A percentile compares a stretch with the other conserved stretches of the same genome.
Conservation (phyloP, 2,329 filamentous ascomycete species). For the Diatrype stigma region DNA sequence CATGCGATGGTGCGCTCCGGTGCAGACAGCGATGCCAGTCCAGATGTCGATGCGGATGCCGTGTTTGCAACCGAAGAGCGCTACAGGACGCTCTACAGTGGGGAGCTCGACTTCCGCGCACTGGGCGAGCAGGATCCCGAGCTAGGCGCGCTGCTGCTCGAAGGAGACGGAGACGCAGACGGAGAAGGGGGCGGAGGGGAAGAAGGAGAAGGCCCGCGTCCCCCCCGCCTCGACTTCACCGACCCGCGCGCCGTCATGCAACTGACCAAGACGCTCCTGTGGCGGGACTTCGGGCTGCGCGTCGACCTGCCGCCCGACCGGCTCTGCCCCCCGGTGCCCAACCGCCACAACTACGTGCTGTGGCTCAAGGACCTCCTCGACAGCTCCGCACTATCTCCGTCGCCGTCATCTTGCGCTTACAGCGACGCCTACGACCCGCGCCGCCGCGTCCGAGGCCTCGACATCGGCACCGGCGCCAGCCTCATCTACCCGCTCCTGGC, state of each 20-base stretch:
- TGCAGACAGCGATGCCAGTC: no score
- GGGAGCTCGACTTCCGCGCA: conserved; percentile 18
- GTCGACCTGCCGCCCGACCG: conserved; percentile 72
- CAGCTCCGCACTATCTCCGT: conserved; percentile 50
- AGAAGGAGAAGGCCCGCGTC: no score
- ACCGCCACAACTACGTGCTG: conserved; percentile 81
- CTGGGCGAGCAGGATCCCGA: conserved; percentile 21
- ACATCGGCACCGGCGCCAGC: conserved; percentile 87
- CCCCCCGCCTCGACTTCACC: conserved; percentile 71
- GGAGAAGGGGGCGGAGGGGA: no score
- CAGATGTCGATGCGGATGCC: background rate
- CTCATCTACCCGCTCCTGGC: conserved; percentile 87
- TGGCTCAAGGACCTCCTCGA: conserved; percentile 85
- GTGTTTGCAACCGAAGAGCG: conserved; percentile 14
- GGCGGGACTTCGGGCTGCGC: conserved; percentile 67
- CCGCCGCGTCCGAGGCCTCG: conserved; percentile 63
- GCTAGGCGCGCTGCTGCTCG: conserved; percentile 22
- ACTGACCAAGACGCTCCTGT: conserved; percentile 75
- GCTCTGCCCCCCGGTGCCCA: conserved; percentile 78
- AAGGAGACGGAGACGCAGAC: conserved; percentile 5
- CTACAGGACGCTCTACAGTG: conserved; percentile 21
- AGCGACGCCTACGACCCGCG: conserved; percentile 38
- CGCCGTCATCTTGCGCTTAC: no score
- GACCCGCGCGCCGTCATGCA: conserved; percentile 73
- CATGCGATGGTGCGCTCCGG: no score